These are phyloP conservation scores for Aspergillus ochraceus DNA, from an alignment of 2,329 filamentous ascomycete genomes.

Conservation along the genomic window DNA sequence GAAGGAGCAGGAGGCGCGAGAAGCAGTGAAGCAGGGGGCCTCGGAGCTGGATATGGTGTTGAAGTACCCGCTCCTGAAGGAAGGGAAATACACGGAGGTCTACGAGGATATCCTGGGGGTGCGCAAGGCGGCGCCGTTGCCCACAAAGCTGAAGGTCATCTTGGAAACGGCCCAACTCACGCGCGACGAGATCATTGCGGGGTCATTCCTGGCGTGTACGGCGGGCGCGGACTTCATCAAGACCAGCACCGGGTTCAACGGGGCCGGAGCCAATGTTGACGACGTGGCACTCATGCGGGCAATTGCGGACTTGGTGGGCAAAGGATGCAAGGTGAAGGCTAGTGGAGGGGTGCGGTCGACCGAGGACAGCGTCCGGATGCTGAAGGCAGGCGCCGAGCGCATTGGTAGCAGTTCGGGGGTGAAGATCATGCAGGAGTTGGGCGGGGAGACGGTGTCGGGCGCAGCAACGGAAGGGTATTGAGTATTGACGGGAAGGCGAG, in stretches of 20 bases:
- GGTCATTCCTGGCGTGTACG: constrained; percentile 51
- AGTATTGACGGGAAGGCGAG: not conserved
- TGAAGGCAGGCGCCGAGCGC: constrained; percentile 57
- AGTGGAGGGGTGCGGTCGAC: constrained; percentile 57
- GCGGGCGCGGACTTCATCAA: constrained; percentile 61
- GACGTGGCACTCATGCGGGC: constrained; percentile 57
- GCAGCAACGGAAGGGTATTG: not conserved
- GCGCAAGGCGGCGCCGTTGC: constrained; percentile 46
- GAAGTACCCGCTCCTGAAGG: constrained; percentile 52
- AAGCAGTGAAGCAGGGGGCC: constrained; percentile 53
- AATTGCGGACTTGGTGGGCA: constrained; percentile 45
- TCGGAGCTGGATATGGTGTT: constrained; percentile 61
- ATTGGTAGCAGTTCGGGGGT: constrained; percentile 59
- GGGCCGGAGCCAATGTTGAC: constrained; percentile 53
- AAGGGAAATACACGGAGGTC: constrained; percentile 48
- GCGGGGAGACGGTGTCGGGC: constrained; percentile 16
- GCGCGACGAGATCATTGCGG: constrained; percentile 53
- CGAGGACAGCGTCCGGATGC: constrained; percentile 54
- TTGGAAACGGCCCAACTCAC: constrained; percentile 58
- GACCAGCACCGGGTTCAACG: constrained; percentile 61
- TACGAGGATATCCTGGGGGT: constrained; percentile 56
- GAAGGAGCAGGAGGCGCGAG: constrained; percentile 54
- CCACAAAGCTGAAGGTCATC: constrained; percentile 56
- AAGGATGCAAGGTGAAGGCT: constrained; percentile 55
- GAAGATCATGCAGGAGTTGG: constrained; percentile 52